Evolutionary conservation across 257 asterid species (phyloP), one percentile per base, ranked within the genome.

Genomic region (Schizonepeta tenuifolia): DNA sequence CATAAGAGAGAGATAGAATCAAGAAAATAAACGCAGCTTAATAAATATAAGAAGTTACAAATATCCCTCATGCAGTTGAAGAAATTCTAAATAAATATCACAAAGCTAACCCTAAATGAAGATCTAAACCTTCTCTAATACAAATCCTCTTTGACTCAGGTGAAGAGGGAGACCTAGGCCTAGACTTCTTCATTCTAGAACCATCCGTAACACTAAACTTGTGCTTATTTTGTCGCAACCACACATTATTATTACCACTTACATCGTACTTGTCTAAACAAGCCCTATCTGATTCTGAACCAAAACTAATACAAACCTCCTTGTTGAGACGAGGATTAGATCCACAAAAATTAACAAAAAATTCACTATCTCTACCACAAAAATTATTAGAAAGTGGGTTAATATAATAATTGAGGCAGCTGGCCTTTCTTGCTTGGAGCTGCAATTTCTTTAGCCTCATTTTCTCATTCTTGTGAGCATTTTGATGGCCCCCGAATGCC

Each of bases 401-500:
- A 74, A 78, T 82, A 62, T 83, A 86, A 71, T 82, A 75, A 69
- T 69, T 84, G 10, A 85, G 63, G 57, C 31, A 17, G 40, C 72
- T 84, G 22, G 89, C 88, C 26, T 78, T 83, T 78, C 84, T 86
- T 67, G 81, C 88, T 83, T 89, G 93, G 72, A 82, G 80, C 64
- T 83, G 89, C 13, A 85, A 28, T 74, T 76, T 80, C 24, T 85
- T 89, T 28, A 83, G 84, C 89, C 67, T 86, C 89, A 84, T 69
- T 65, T 92, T 87, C 73, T 88, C 96, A 73, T 83, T 89, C 49
- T 89, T 89, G 78, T 92, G 98, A 41, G 98, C 98, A 78, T 92
- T 92, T 64, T 92, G 98, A 69, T 92, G 98, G 0, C 98, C 98
- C 8, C 98, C 98, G 24, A 92, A 74, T 9, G 96, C 98, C 43